Conservation (phyloP, 345 rosid genomes). For the Nephelium lappaceum region DNA sequence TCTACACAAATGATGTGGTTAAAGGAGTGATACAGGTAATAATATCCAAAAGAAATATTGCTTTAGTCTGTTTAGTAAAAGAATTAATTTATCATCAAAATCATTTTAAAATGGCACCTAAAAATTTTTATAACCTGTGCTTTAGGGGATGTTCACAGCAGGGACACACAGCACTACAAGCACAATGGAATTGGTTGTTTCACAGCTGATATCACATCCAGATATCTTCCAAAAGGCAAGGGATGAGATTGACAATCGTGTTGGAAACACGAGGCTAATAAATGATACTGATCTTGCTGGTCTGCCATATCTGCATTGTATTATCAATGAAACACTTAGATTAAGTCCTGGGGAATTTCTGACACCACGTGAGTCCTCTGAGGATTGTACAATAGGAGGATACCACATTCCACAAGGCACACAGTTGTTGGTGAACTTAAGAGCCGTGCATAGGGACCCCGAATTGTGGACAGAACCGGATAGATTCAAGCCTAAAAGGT, state of each 20-base stretch:
- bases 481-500: slow-evolving; percentile 27
- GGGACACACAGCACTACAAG: slow-evolving; percentile 22
- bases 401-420: slow-evolving; percentile 13
- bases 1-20: slow-evolving; percentile 26
- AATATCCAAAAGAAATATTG: background rate
- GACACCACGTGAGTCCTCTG: background rate
- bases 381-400: slow-evolving; percentile 8
- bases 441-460: slow-evolving; percentile 19
- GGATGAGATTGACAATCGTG: background rate
- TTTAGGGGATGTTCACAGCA: slow-evolving; percentile 9
- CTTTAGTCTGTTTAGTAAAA: background rate
- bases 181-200: slow-evolving; percentile 15
- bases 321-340: slow-evolving; percentile 11
- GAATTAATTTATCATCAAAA: background rate
- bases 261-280: background rate
- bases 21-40: slow-evolving; percentile 37
- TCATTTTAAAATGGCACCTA: background rate
- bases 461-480: slow-evolving; percentile 27
- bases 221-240: background rate
- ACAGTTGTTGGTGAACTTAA: slow-evolving; percentile 31
- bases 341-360: background rate
- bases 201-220: slow-evolving; percentile 21
- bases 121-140: background rate
- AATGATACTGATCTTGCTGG: background rate
- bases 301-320: background rate